Conservation (phyloP, 306 rosid species). For the Vicia faba region DNA sequence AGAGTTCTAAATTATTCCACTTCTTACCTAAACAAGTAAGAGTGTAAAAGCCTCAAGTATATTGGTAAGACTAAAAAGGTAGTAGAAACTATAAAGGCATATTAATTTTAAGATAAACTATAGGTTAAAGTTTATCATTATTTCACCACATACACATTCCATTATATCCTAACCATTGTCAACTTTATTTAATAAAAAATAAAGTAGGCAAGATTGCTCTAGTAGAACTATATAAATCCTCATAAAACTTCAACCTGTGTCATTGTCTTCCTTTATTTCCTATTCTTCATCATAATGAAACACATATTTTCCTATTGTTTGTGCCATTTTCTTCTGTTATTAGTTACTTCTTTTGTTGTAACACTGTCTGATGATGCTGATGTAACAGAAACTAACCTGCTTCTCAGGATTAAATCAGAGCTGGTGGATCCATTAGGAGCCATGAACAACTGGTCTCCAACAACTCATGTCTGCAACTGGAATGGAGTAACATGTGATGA, state of each 20-base stretch:
- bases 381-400: conserved; percentile 56
- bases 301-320: conserved; percentile 43
- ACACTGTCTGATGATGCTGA: conserved; percentile 44
- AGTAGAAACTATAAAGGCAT: conserved; percentile 33
- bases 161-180: conserved; percentile 12
- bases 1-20: conserved; percentile 39
- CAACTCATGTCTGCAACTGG: conserved; percentile 64
- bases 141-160: conserved; percentile 7
- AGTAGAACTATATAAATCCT: conserved; percentile 54
- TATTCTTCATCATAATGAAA: conserved; percentile 41
- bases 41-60: conserved; percentile 37
- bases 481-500: conserved; percentile 63
- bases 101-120: conserved; percentile 22
- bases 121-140: conserved; percentile 28
- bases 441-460: conserved; percentile 71
- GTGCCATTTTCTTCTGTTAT: conserved; percentile 48
- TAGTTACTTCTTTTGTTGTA: conserved; percentile 44
- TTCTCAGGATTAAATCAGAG: conserved; percentile 74
- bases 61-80: conserved; percentile 40
- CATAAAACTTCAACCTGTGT: conserved; percentile 36
- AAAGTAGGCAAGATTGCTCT: conserved; percentile 45
- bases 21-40: conserved; percentile 33
- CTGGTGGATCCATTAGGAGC: conserved; percentile 62
- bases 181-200: conserved; percentile 31
- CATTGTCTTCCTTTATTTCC: conserved; percentile 36